Evolutionary conservation across 164 flowering plant species (phyloP).

Genomic region (Kingdonia uniflora): DNA sequence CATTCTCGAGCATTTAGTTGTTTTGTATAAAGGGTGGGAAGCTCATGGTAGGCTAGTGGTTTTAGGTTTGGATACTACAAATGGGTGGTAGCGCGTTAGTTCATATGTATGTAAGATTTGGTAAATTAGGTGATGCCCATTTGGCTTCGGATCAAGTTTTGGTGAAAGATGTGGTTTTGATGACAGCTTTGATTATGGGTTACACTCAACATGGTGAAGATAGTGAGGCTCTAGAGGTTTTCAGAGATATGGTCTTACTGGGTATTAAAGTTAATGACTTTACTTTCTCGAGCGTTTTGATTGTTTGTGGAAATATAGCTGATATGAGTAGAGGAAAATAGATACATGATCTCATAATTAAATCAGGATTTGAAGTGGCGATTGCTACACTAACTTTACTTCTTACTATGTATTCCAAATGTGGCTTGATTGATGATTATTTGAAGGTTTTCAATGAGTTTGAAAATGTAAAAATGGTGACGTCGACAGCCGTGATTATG

Average conservation of each 20-base stretch:
- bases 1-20: slow-evolving; percentile 32
- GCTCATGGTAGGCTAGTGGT: slow-evolving; percentile 44
- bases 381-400: slow-evolving; percentile 45
- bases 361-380: slow-evolving; percentile 27
- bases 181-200: slow-evolving; percentile 52
- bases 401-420: too few species aligned
- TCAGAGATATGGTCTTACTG: slow-evolving; percentile 24
- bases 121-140: too few species aligned
- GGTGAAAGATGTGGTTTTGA: slow-evolving; percentile 47
- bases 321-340: too few species aligned
- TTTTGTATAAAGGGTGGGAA: slow-evolving; percentile 19
- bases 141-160: slow-evolving; percentile 19
- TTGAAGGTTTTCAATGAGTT: slow-evolving; percentile 29
- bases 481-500: slow-evolving; percentile 50
- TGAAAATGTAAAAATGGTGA: slow-evolving; percentile 32
- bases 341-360: slow-evolving; percentile 36
- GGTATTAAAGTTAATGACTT: slow-evolving; percentile 40
- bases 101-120: too few species aligned
- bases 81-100: slow-evolving; percentile 46
- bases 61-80: slow-evolving; percentile 29
- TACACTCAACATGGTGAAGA: slow-evolving; percentile 34
- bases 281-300: slow-evolving; percentile 36
- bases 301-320: slow-evolving; percentile 36
- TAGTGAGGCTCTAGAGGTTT: slow-evolving; percentile 35
- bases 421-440: too few species aligned